Conservation (phyloP, 768 basidiomycete species). For the Mycena albidolilacea region DNA sequence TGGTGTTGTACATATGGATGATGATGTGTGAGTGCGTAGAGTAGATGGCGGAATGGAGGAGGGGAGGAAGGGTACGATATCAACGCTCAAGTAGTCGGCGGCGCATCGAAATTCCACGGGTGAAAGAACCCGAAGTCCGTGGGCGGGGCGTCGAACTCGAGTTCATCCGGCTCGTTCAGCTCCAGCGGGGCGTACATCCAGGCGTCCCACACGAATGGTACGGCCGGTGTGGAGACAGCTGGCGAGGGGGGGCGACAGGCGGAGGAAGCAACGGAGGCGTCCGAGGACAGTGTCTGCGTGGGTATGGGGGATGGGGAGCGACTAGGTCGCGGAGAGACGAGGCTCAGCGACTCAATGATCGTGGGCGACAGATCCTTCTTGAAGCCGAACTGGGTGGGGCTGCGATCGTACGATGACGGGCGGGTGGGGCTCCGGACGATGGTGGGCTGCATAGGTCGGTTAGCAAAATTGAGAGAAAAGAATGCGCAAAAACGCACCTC, state of each 20-base stretch:
- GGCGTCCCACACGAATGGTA: conserved; percentile 12
- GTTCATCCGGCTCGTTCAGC: background rate
- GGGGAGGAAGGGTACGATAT: too few relatives aligned
- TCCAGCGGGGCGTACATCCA: conserved; percentile 8
- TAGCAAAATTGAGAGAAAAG: background rate
- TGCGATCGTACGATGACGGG: conserved; percentile 11
- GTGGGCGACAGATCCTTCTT: conserved; percentile 15
- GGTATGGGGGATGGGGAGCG: conserved; percentile 8
- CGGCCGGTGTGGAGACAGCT: background rate
- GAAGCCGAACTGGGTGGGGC: conserved; percentile 28
- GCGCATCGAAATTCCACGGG: background rate
- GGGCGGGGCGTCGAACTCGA: background rate
- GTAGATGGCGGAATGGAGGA: too few relatives aligned
- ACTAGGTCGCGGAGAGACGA: background rate
- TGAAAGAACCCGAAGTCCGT: conserved; percentile 21
- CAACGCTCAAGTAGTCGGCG: background rate
- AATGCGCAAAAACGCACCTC: background rate
- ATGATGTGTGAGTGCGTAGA: too few relatives aligned
- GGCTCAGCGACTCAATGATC: conserved; percentile 16
- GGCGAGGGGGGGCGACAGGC: background rate
- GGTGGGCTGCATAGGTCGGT: background rate
- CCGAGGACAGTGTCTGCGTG: background rate
- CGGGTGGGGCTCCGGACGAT: conserved; percentile 15
- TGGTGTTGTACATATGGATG: too few relatives aligned
- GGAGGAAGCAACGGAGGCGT: background rate